phyloP scores from a whole-genome alignment of 1,284 basidiomycete genomes.

The Wallemia mellicola region DNA sequence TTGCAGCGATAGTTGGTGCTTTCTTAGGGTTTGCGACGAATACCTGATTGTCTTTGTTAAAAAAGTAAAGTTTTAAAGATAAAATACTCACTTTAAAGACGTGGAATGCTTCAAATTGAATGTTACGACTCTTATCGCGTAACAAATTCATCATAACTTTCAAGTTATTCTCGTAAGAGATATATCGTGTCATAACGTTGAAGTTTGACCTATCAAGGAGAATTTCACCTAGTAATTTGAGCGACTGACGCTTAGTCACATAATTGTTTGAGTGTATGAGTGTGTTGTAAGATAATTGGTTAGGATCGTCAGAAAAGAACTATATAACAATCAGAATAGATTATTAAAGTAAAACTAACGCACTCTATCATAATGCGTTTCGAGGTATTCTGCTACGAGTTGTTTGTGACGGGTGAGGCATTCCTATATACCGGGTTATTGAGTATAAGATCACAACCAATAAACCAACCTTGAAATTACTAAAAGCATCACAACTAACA shows the following conservation, averaged over 20 bases:
- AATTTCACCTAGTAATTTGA: conserved; percentile 94
- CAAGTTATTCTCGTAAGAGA: conserved; percentile 58
- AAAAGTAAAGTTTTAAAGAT: background rate
- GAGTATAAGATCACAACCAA: background rate
- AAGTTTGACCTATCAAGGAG: conserved; percentile 91
- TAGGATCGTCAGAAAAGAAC: conserved; percentile 38
- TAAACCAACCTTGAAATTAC: conserved; percentile 43
- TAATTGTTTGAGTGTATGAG: conserved; percentile 84
- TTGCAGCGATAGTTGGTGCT: conserved; percentile 70
- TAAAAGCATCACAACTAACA: conserved; percentile 88
- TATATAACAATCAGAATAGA: conserved; percentile 13
- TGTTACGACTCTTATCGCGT: conserved; percentile 90
- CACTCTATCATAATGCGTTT: conserved; percentile 82
- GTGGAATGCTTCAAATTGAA: conserved; percentile 98
- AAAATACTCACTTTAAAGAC: conserved; percentile 64
- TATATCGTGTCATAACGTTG: conserved; percentile 94
- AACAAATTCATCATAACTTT: conserved; percentile 99
- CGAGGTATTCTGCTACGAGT: conserved; percentile 86
- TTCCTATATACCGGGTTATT: conserved; percentile 21
- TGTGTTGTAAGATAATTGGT: conserved; percentile 39
- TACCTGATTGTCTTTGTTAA: conserved; percentile 23
- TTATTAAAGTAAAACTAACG: conserved; percentile 11
- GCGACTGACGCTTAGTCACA: conserved; percentile 95
- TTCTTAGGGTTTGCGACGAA: conserved; percentile 99
- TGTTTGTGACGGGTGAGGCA: conserved; percentile 80